Evolutionary conservation across 495 filamentous ascomycete genomes (phyloP).

Genomic region (Penicillium desertorum): DNA sequence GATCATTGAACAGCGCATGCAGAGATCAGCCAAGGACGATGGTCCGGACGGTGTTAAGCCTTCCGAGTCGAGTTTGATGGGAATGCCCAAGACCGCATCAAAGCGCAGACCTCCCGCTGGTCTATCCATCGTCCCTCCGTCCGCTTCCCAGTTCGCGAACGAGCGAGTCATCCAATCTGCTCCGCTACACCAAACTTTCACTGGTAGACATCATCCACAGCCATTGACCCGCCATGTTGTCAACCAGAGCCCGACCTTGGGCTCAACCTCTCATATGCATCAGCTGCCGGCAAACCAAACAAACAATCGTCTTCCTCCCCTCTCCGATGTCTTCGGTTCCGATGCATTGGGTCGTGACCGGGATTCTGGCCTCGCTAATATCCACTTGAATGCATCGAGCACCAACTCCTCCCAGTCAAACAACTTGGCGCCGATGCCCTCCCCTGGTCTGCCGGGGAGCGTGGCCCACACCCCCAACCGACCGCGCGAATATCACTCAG

Average conservation of each 20-base stretch:
- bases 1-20: conserved; percentile 90
- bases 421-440: conserved; percentile 60
- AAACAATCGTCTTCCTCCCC: conserved; percentile 87
- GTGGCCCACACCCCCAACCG: conserved; percentile 56
- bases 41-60: conserved; percentile 62
- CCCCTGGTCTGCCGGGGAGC: conserved; percentile 64
- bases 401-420: conserved; percentile 72
- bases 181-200: conserved; percentile 93
- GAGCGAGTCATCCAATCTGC: conserved; percentile 97
- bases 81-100: conserved; percentile 58
- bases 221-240: conserved; percentile 78
- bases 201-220: conserved; percentile 80
- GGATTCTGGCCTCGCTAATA: conserved; percentile 38
- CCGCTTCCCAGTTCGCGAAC: conserved; percentile 92
- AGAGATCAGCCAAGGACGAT: conserved; percentile 76
- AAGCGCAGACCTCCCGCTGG: conserved; percentile 84
- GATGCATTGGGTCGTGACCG: conserved; percentile 64
- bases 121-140: conserved; percentile 91
- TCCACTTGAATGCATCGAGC: conserved; percentile 48
- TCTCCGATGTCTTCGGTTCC: conserved; percentile 88
- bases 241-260: conserved; percentile 82
- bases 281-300: conserved; percentile 87
- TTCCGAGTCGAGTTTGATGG: conserved; percentile 52
- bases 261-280: conserved; percentile 86
- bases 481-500: conserved; percentile 86